Base-by-base conservation (phyloP, 495 filamentous ascomycete species). In the Aspergillus campestris region DNA sequence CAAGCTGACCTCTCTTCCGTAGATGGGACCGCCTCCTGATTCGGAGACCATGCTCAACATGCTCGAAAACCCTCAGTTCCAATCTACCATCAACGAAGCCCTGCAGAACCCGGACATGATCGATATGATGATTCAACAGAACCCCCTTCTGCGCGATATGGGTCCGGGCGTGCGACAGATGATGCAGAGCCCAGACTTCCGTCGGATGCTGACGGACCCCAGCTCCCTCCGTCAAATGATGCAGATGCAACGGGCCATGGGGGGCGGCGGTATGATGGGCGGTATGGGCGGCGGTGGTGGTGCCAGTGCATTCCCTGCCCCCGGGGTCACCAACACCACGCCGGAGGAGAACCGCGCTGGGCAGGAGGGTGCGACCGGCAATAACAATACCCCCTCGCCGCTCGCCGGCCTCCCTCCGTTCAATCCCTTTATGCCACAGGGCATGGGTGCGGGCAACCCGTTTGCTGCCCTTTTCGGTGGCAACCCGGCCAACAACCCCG, bases 191-290 rank as follows among this genome's bases (percentile, higher is more conserved):
- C 88, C 89, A 0, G 76, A 86, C 42, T 90, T 96, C 58, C 79
- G 94, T 48, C 77, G 86, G 13, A 94, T 97, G 88, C 82, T 99
- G 77, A 91, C 90, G n/a, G 88, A 94, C 55, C 94, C 94, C 24
- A 80, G 86, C 11, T 79, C 83, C 18, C 71, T 97, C 15, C 76
- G 91, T 34, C 78, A 83, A 52, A 86, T 89, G 50, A 73, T 86
- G 34, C 80, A 86, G 44, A 82, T 97, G 78, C 82, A 86, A 50
- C 73, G 84, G 46, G 70, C 74, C 29, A 78, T 92, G 71, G 75
- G 80, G 40, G 82, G 81, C 18, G 63, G 61, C 40, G 70, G 68
- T 9, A 24, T 24, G 18, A 4, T 1, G 1, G 75, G 69, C 13
- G 54, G 68, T 9, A 24, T 24, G 18, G 18, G 18, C 4, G 75